These are phyloP conservation scores for Trypanosomatidae sp. DNA, from an alignment of 208 protist species.

Conservation along the genomic window DNA sequence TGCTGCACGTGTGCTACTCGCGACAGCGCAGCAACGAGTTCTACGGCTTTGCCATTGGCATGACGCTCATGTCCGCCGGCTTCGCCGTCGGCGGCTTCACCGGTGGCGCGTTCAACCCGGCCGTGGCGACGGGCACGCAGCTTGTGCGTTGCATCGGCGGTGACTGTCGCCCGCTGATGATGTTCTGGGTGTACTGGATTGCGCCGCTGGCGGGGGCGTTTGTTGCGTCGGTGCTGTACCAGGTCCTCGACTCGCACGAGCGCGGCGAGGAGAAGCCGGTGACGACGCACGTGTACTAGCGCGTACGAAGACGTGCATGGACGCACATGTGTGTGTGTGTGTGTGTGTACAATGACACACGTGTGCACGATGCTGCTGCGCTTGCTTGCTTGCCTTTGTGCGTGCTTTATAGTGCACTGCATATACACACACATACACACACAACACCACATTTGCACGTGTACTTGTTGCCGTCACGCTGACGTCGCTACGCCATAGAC, in stretches of 20 bases:
- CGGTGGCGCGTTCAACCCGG: conserved; percentile 69
- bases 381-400: too few relatives aligned
- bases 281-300: conserved; percentile 20
- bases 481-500: too few relatives aligned
- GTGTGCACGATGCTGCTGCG: too few relatives aligned
- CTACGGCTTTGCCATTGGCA: conserved; percentile 65
- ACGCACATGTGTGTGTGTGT: neutral
- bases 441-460: too few relatives aligned
- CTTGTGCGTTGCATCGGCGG: conserved; percentile 55
- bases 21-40: conserved; percentile 77
- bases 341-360: too few relatives aligned
- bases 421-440: too few relatives aligned
- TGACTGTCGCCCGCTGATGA: conserved; percentile 44
- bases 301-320: neutral
- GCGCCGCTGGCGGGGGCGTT: conserved; percentile 69
- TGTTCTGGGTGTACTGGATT: conserved; percentile 82
- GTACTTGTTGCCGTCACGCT: too few relatives aligned
- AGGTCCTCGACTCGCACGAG: conserved; percentile 69
- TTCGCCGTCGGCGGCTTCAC: conserved; percentile 57
- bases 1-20: conserved; percentile 75
- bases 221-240: conserved; percentile 64
- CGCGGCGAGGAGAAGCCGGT: conserved; percentile 9
- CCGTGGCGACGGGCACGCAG: conserved; percentile 58
- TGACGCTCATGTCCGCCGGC: conserved; percentile 50
- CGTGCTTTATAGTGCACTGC: too few relatives aligned